phyloP scores from a whole-genome alignment of 208 protist genomes.

The Crithidia brevicula region DNA sequence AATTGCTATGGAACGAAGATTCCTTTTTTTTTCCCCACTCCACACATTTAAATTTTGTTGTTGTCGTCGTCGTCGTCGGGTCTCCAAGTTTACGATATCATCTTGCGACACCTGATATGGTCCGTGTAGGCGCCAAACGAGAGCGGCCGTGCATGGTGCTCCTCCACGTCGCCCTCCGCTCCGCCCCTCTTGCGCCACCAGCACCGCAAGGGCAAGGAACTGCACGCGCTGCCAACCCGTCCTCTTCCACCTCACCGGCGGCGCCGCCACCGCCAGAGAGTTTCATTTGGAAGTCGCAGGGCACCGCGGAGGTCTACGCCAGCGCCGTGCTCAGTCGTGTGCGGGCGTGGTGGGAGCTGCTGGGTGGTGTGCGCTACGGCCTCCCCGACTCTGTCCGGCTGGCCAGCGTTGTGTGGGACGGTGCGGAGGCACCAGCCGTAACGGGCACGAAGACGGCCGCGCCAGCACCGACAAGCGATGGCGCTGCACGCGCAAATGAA shows the following conservation, averaged over 20 bases:
- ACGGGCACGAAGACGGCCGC: too few relatives aligned
- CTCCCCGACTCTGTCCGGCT: conserved; percentile 10
- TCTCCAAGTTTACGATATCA: neutral
- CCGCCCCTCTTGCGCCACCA: neutral
- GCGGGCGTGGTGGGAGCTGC: conserved; percentile 26
- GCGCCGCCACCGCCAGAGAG: neutral
- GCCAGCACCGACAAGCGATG: neutral
- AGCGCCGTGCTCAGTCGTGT: conserved; percentile 20
- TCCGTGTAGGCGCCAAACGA: conserved; percentile 30
- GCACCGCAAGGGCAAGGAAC: too few relatives aligned
- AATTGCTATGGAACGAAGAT: too few relatives aligned
- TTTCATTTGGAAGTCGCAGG: conserved; percentile 18
- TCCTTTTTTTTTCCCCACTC: conserved; percentile 20
- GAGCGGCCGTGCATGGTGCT: conserved; percentile 30
- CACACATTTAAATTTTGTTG: conserved; percentile 7
- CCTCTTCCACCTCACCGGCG: neutral
- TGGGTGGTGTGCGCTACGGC: conserved; percentile 45
- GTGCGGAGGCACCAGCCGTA: neutral
- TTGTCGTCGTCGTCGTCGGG: neutral
- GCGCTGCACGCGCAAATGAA: neutral
- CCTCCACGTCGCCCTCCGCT: conserved; percentile 23
- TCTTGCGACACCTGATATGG: too few relatives aligned
- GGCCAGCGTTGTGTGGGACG: conserved; percentile 22
- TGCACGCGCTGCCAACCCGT: too few relatives aligned
- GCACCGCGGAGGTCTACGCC: conserved; percentile 21